Percentiles rank a stretch among this genome's conserved stretches.
Conservation (phyloP, 371 early-diverging fungal genomes). For the Mortierella sp. region DNA sequence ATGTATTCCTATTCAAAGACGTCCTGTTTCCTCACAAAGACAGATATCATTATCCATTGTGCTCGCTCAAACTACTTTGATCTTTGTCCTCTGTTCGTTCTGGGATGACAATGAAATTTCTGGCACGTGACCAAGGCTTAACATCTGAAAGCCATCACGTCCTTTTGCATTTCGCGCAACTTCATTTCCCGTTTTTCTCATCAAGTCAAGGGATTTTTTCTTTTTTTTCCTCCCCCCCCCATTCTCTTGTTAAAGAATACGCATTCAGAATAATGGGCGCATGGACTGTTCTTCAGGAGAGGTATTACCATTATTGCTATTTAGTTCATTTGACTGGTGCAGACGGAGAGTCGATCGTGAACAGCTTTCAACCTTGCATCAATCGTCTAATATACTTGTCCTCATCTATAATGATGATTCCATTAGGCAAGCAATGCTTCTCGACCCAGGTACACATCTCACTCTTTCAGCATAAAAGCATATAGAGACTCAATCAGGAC, state of each 20-base stretch:
- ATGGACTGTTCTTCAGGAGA: conserved; percentile 58
- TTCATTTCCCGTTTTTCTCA: conserved; percentile 6
- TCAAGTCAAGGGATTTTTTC: not conserved
- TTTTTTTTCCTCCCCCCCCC: too few relatives aligned
- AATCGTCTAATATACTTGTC: not conserved
- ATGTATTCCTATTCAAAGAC: not conserved
- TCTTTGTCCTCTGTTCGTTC: not conserved
- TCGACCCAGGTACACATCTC: conserved; percentile 49
- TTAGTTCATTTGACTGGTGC: not conserved
- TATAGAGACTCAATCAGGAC: not conserved
- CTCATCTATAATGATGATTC: not conserved
- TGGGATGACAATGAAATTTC: not conserved
- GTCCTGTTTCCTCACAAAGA: not conserved
- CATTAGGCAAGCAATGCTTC: conserved; percentile 57
- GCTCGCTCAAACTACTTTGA: not conserved
- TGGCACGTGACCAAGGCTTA: not conserved
- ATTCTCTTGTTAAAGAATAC: conserved; percentile 2
- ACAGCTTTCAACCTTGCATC: not conserved
- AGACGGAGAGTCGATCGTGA: not conserved
- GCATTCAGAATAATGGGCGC: conserved; percentile 41
- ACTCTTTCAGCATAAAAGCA: not conserved
- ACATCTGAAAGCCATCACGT: not conserved
- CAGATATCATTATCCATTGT: not conserved
- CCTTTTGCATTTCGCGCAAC: conserved; percentile 1
- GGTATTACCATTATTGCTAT: conserved; percentile 24